Percentiles rank a stretch among this genome's conserved stretches.
Conservation (phyloP, 306 rosid genomes). For the Vigna hirtella region DNA sequence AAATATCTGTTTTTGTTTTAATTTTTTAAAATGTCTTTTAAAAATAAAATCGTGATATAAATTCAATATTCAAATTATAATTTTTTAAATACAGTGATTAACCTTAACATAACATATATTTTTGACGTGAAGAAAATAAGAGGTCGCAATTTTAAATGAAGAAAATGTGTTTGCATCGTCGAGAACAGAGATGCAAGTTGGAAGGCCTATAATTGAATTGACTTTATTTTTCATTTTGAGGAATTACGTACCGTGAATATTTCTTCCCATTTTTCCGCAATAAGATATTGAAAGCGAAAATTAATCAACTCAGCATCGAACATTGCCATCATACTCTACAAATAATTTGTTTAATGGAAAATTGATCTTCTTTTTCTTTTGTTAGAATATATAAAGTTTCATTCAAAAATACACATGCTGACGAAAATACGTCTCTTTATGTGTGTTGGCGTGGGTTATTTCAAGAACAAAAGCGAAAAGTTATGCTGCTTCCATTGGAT, state of each 20-base stretch:
- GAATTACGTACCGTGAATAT: background rate
- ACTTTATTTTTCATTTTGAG: background rate
- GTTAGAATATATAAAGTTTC: background rate
- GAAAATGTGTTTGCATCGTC: background rate
- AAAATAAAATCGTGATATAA: too few species aligned
- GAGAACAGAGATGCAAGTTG: constrained; percentile 5
- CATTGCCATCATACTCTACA: background rate
- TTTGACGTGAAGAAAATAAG: constrained; percentile 20
- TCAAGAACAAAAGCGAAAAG: background rate
- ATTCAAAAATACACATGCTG: background rate
- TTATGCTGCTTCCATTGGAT: background rate
- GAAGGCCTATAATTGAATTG: background rate
- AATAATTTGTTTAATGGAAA: background rate
- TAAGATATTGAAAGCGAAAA: background rate
- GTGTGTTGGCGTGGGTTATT: background rate
- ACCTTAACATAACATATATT: too few species aligned
- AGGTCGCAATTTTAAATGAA: background rate
- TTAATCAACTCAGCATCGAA: background rate
- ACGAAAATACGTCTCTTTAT: background rate
- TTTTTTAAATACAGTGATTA: too few species aligned
- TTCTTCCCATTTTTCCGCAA: background rate
- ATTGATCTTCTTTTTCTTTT: background rate
- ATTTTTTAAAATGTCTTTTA: too few species aligned
- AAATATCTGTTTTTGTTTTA: too few species aligned
- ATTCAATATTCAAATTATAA: too few species aligned